phyloP scores from a whole-genome alignment of 768 basidiomycete species.

The Sporobolomyces pararoseus region DNA sequence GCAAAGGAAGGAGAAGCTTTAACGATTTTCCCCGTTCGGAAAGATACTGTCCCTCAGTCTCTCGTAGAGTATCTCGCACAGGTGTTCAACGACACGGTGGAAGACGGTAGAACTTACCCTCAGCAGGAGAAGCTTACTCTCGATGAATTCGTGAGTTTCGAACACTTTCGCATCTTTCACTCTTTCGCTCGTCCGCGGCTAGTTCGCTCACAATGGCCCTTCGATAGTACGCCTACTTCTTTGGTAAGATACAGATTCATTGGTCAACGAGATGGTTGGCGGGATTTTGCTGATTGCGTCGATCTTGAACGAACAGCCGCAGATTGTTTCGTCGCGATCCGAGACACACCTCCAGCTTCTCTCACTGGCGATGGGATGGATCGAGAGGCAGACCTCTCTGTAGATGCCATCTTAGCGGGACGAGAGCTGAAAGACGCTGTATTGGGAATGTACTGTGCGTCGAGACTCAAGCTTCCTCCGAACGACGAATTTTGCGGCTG shows the following conservation, averaged over 20 bases:
- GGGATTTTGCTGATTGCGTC: too few species aligned
- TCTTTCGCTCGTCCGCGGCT: not conserved
- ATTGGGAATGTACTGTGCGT: conserved; percentile 54
- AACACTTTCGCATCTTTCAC: too few species aligned
- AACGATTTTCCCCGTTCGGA: conserved; percentile 53
- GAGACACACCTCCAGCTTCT: conserved; percentile 41
- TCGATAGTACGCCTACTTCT: conserved; percentile 42
- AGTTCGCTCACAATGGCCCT: not conserved
- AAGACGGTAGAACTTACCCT: conserved; percentile 75
- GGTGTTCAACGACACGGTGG: conserved; percentile 67
- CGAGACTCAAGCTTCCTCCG: too few species aligned
- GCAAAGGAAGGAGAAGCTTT: conserved; percentile 8
- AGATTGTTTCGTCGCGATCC: conserved; percentile 43
- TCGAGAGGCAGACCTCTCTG: conserved; percentile 35
- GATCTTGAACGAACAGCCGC: conserved; percentile 32
- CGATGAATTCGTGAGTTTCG: conserved; percentile 63
- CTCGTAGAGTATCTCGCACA: conserved; percentile 33
- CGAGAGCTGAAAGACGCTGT: conserved; percentile 66
- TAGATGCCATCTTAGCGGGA: conserved; percentile 56
- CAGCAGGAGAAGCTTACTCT: conserved; percentile 61
- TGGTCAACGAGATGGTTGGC: not conserved
- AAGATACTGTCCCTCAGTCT: conserved; percentile 60
- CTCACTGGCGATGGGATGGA: conserved; percentile 27
- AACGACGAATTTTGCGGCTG: too few species aligned
- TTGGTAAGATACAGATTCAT: conserved; percentile 15